Base-by-base conservation (phyloP, 768 basidiomycete genomes). In the Boletus subcaerulescens region DNA sequence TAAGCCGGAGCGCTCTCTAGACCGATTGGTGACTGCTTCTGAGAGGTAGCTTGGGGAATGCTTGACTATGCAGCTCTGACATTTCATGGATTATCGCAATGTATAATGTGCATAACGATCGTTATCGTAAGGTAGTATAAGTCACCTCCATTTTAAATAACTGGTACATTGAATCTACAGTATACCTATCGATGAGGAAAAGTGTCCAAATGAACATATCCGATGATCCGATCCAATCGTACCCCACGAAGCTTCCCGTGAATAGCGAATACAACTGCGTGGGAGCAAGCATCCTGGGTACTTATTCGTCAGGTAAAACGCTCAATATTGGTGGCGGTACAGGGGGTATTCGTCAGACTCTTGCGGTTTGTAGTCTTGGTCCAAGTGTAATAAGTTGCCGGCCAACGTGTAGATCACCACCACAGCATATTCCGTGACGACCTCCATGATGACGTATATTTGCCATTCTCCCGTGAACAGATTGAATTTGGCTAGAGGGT, bases 61-160 rank as follows among this genome's bases (percentile, higher is more conserved):
- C 85, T 88, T 85, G 86, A 88, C 86, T 88, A 85, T 86, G 86
- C 62, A 63, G 79, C 76, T 80, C 84, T 67, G 61, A 88, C 83
- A 87, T 72, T 55, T 57, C 33, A 51, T 22, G 8, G 17, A 31
- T 24, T 6, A 31, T 11, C 15, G 22, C 5, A 32, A 15, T 43
- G 20, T 44, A 18, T 5, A 31, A 15, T 29, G 12, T 5, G 10
- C 9, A 15, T 15, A 14, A 17, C 20, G 7, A 22, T 24, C n/a
- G 29, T 29, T 3, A 14, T 42, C 11, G 1, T 35, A 41, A 17
- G 6, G 32, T 33, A 39, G 36, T 18, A 33, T 13, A 11, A 35
- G 13, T 14, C 14, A 14, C 13, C 6, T 35, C 33, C 33, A 35
- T 35, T 35, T 35, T 31, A 42, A 59, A 48, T 50, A 50, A 45